These are phyloP conservation scores for Diutina rugosa DNA, from an alignment of 1,139 yeast species.

Conservation along the genomic window DNA sequence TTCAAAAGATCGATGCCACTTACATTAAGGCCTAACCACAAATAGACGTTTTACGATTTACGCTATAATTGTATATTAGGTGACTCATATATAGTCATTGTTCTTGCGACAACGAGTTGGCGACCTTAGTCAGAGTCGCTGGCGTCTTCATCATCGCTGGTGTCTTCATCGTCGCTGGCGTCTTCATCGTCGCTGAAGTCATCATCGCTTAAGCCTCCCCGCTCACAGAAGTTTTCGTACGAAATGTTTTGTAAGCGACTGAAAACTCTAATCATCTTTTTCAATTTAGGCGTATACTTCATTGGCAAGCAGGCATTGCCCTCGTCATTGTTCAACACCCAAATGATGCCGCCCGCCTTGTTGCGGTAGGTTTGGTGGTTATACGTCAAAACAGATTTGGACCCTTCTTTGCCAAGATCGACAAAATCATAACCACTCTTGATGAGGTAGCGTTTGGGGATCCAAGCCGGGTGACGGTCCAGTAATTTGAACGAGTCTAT, in stretches of 20 bases:
- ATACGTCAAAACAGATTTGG: too few species aligned
- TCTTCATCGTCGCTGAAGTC: background rate
- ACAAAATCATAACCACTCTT: background rate
- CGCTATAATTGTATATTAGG: too few species aligned
- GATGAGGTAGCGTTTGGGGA: background rate
- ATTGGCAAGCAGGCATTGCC: background rate
- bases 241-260: background rate
- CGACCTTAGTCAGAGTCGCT: background rate
- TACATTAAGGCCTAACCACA: constrained; percentile 24
- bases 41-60: background rate
- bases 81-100: too few species aligned
- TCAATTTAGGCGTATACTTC: background rate
- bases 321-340: background rate
- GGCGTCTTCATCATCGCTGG: background rate
- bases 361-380: background rate
- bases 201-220: background rate
- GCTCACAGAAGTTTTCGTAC: background rate
- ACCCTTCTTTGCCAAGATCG: too few species aligned
- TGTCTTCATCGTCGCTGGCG: background rate
- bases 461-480: background rate
- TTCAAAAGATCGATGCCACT: constrained; percentile 86
- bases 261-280: background rate
- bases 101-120: background rate
- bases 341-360: background rate
- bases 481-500: background rate